A percentile compares a stretch with the other conserved stretches of the same genome.
Evolutionary conservation across 106 monocot genomes (phyloP).

Genomic region (Agapanthus africanus): DNA sequence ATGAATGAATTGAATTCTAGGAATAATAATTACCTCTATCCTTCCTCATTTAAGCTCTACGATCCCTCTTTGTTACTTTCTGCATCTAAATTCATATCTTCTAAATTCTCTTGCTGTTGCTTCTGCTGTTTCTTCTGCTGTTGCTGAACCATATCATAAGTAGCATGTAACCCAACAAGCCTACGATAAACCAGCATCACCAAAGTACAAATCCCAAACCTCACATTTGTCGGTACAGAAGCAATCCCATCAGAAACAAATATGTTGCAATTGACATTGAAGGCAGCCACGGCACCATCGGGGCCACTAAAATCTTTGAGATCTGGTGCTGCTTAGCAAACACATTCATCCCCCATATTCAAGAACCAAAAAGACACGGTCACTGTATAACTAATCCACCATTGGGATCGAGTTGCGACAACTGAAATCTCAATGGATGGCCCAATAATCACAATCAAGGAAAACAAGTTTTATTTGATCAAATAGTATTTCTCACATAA

Average conservation of each 20-base stretch:
- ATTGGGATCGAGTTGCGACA: conserved; percentile 37
- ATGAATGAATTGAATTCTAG: no score
- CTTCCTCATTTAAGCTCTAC: no score
- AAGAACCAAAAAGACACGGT: conserved; percentile 38
- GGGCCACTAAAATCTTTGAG: conserved; percentile 73
- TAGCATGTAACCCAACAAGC: conserved; percentile 62
- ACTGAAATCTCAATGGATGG: conserved; percentile 41
- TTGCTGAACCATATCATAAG: conserved; percentile 53
- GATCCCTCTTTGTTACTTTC: no score
- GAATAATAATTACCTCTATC: no score
- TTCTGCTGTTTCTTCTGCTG: no score
- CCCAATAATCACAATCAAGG: conserved; percentile 25
- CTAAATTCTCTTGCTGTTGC: no score
- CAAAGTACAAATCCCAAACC: conserved; percentile 56
- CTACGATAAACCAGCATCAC: conserved; percentile 66
- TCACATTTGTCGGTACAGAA: conserved; percentile 37
- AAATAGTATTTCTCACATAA: no score
- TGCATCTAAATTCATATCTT: no score
- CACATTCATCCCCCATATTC: conserved; percentile 29
- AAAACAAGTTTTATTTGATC: no score
- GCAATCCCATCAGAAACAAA: conserved; percentile 73
- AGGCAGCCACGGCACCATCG: conserved; percentile 73
- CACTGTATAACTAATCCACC: conserved; percentile 50
- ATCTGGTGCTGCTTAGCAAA: conserved; percentile 28
- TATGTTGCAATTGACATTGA: conserved; percentile 63